Evolutionary conservation across 2,329 filamentous ascomycete species (phyloP), one percentile per base, ranked within the genome.

Genomic region (Phialophora verrucosa): DNA sequence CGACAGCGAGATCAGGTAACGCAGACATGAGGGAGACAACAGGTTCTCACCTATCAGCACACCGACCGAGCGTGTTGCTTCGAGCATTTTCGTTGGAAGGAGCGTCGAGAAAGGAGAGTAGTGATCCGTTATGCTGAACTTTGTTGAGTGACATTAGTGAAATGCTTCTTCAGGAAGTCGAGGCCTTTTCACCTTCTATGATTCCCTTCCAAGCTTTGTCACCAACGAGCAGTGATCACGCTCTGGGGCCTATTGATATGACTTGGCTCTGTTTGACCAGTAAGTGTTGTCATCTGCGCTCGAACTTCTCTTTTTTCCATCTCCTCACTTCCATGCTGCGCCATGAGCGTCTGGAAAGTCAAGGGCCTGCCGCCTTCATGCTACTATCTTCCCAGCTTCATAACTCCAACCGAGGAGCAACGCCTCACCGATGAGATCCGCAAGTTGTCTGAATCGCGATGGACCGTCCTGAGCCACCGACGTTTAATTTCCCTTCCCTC

Each of bases 401-500:
- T 98, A 76, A 90, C 85, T 4, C 78, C 82, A 62, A 86, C 89
- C 53, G 93, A 97, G 78, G 92, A 97, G 79, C 76, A 81, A 35
- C 74, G 80, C 7, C 85, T 97, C 7, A 80, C 96, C 56, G 80
- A 87, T 61, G 95, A 92, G 83, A 77, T 83, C 72, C 80, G 82
- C 59, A 82, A 85, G 53, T 88, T 88, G 0, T 90, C 91, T 29
- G 89, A 88, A 69, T 89, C 91, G 29, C 86, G 89, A 76, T 99
- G 95, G 94, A 93, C 92, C 69, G 85, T 90, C 58, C 89, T 99
- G 63, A 88, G 90, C n/a, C 92, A 93, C 77, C 91, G 95, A 63
- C 90, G 94, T 50, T 87, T 99, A 0, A 93, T 98, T 83, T 92
- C 92, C 0, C 92, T 93, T 85, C 95, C 94, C 1, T 95, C 91